phyloP scores from a whole-genome alignment of 306 rosid species.

The Mucuna pruriens region DNA sequence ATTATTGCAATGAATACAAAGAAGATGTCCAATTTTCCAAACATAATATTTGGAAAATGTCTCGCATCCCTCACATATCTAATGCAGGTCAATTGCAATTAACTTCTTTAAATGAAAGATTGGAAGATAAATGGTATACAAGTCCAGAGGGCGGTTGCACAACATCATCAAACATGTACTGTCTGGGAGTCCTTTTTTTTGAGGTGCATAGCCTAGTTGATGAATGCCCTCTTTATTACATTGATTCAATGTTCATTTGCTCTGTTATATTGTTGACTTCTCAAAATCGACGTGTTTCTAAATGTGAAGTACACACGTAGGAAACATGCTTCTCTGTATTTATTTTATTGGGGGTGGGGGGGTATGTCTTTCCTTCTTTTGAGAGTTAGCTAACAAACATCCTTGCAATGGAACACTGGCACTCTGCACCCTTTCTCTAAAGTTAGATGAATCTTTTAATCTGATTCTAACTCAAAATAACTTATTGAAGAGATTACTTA shows the following conservation, averaged over 20 bases:
- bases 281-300: slow-evolving; percentile 12
- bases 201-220: slow-evolving; percentile 64
- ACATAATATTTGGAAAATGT: slow-evolving; percentile 43
- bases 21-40: slow-evolving; percentile 36
- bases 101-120: slow-evolving; percentile 46
- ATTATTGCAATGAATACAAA: slow-evolving; percentile 37
- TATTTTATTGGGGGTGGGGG: not conserved
- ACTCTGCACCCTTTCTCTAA: not conserved
- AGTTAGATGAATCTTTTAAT: not conserved
- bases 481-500: not conserved
- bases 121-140: slow-evolving; percentile 76
- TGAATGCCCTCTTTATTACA: slow-evolving; percentile 19
- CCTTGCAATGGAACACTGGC: not conserved
- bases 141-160: slow-evolving; percentile 77
- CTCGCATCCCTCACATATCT: slow-evolving; percentile 44
- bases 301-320: not conserved
- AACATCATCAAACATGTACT: slow-evolving; percentile 71
- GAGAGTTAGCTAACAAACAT: not conserved
- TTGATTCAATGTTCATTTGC: slow-evolving; percentile 11
- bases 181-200: slow-evolving; percentile 78
- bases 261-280: slow-evolving; percentile 28
- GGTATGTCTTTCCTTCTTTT: not conserved
- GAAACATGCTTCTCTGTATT: slow-evolving; percentile 14
- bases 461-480: slow-evolving; percentile 11
- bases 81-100: slow-evolving; percentile 42